Evolutionary conservation across 2,329 filamentous ascomycete species (phyloP), one percentile per base, ranked within the genome.

Genomic region (Colletotrichum echinochloae): DNA sequence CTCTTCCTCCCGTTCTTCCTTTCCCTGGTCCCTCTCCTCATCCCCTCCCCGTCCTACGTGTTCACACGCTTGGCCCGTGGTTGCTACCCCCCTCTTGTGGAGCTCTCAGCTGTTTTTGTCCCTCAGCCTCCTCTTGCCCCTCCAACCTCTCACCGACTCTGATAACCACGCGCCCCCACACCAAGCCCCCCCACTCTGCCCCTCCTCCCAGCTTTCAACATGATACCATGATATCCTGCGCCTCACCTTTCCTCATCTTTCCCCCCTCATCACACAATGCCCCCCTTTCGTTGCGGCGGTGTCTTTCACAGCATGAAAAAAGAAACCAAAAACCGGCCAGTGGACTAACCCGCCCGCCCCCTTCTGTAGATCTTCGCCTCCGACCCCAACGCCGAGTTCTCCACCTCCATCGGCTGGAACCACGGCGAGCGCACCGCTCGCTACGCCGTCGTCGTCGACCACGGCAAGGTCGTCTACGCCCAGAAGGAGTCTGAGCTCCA

Each of bases 391-490:
- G 87, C 89, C 74, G 89, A 88, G 77, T 97, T 97, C 87, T 92
- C 90, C 81, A 90, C 92, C 86, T 87, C 86, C 79, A 88, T 95
- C 75, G 94, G 92, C 80, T 97, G 94, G 94, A 88, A 87, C 73
- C 84, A 89, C 56, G 92, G 90, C 70, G 91, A 93, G 78, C 88
- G 94, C 74, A 94, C 92, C 74, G 90, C 88, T 73, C 88, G 94
- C 73, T 97, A 93, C 84, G 94, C 92, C 76, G 88, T 97, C 80
- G 84, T 95, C 76, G 83, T 97, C 75, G 94, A 95, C 83, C 86
- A 97, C 81, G 94, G 94, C 81, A 95, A 93, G 86, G 87, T 97
- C 77, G 86, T 84, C 77, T 97, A 97, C 81, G 92, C 93, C 71
- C 92, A 92, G 82, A 91, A 89, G 77, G 94, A 97, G 84, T 80